phyloP scores from a whole-genome alignment of 352 stramenopile species.

The Phytophthora foliorum region DNA sequence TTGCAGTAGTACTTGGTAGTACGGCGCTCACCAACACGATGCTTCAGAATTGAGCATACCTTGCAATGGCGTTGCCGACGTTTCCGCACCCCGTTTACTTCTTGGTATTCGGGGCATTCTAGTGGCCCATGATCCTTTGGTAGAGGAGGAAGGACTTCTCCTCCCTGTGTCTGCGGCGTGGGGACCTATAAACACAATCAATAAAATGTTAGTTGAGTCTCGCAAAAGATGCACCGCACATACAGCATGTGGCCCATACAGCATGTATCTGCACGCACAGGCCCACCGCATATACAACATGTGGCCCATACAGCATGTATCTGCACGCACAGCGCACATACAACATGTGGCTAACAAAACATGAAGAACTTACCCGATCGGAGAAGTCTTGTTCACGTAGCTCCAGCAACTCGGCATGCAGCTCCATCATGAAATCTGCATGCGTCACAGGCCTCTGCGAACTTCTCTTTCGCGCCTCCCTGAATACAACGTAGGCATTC shows the following conservation, averaged over 20 bases:
- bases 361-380: slow-evolving; percentile 1
- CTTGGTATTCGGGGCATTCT: slow-evolving; percentile 15
- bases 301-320: slow-evolving; percentile 4
- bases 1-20: slow-evolving; percentile 20
- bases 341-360: slow-evolving; percentile 8
- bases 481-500: slow-evolving; percentile 29
- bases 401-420: slow-evolving; percentile 22
- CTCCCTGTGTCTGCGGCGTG: background rate
- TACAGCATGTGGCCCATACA: no score
- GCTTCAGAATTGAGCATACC: slow-evolving; percentile 14
- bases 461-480: slow-evolving; percentile 3
- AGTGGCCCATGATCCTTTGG: background rate
- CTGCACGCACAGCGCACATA: background rate
- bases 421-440: slow-evolving; percentile 16
- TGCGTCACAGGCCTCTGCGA: background rate
- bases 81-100: slow-evolving; percentile 16
- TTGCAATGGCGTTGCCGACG: slow-evolving; percentile 13
- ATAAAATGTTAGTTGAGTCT: no score
- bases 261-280: background rate
- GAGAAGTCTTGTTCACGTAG: background rate
- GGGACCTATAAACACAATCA: background rate
- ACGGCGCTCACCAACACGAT: background rate
- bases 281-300: slow-evolving; percentile 1
- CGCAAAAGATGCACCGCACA: no score
- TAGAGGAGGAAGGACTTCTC: background rate